Evolutionary conservation across 495 filamentous ascomycete species (phyloP).

Genomic region (Aspergillus indologenus): DNA sequence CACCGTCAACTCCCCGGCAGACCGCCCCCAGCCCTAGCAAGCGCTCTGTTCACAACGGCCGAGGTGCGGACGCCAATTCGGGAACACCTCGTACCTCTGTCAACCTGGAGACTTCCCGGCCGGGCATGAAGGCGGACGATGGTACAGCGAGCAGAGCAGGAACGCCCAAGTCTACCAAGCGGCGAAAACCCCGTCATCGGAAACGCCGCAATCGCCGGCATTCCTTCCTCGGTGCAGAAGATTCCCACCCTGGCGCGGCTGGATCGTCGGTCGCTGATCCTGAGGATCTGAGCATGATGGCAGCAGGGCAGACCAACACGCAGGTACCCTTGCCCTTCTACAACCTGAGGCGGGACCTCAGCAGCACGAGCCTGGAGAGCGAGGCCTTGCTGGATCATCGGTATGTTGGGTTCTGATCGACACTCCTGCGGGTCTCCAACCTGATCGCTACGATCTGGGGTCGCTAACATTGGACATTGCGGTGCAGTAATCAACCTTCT

Average conservation of each 20-base stretch:
- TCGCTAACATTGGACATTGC: slow-evolving; percentile 1
- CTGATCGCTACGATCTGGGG: slow-evolving; percentile 10
- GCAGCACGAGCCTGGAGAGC: slow-evolving; percentile 79
- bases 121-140: slow-evolving; percentile 23
- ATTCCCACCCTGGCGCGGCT: slow-evolving; percentile 24
- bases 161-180: slow-evolving; percentile 30
- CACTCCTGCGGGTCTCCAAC: neutral
- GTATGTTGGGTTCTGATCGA: slow-evolving; percentile 35
- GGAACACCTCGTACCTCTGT: slow-evolving; percentile 5
- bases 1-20: slow-evolving; percentile 17
- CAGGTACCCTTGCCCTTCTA: slow-evolving; percentile 53
- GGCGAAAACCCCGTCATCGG: slow-evolving; percentile 40
- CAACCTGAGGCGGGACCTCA: slow-evolving; percentile 56
- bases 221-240: slow-evolving; percentile 36
- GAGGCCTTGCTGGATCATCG: slow-evolving; percentile 77
- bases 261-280: slow-evolving; percentile 20
- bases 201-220: slow-evolving; percentile 41
- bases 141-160: slow-evolving; percentile 23
- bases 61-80: slow-evolving; percentile 6
- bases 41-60: slow-evolving; percentile 10
- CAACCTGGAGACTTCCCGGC: slow-evolving; percentile 9
- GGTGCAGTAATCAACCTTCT: slow-evolving; percentile 61
- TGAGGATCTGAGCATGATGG: slow-evolving; percentile 27
- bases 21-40: slow-evolving; percentile 6
- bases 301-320: slow-evolving; percentile 27